Evolutionary conservation across 2,329 filamentous ascomycete genomes (phyloP), one percentile per base, ranked within the genome.

Genomic region (Aspergillus ochraceoroseus): DNA sequence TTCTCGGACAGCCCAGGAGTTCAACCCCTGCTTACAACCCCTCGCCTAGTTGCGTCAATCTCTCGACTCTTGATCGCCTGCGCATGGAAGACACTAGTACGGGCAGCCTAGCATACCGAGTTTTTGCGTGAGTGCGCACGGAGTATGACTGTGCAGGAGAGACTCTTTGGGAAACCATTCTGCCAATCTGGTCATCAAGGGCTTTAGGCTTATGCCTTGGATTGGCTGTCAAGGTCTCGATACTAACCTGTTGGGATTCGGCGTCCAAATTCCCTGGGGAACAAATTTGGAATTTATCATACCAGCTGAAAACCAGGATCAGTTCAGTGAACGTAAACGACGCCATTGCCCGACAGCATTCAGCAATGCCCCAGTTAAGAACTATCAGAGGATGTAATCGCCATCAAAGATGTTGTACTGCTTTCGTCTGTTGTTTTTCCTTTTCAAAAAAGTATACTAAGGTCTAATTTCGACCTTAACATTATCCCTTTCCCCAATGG

Each of bases 1-100:
- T 39, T 41, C 25, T 20, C 17, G 18, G 15, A 8, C 17, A 6
- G 18, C 4, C 23, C 17, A 33, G 40, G 23, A 36, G 19, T 32
- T 13, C 12, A 18, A 38, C 29, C 40, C 40, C 33, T 37, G 40
- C 40, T 32, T 32, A 13, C 22, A 25, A 23, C 13, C 14, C 33
- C 18, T 37, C 40, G 8, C 13, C 28, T 28, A 17, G 28, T 28
- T 32, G 22, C 32, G 15, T 28, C 28, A 38, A 27, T 13, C 17
- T 11, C 14, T 32, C 22, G 12, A 33, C 12, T 18, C 27, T 14
- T 26, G 27, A 23, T 14, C 32, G 20, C 15, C 32, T 20, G 28
- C 28, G 14, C 28, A 26, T 22, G 14, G 28, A n/a, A 28, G 27
- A 19, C 25, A 36, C 14, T 23, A 27, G 11, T 11, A 39, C 14